A percentile compares a stretch with the other conserved stretches of the same genome.
phyloP scores from a whole-genome alignment of 2,329 filamentous ascomycete genomes.

The Lachnellula cervina region DNA sequence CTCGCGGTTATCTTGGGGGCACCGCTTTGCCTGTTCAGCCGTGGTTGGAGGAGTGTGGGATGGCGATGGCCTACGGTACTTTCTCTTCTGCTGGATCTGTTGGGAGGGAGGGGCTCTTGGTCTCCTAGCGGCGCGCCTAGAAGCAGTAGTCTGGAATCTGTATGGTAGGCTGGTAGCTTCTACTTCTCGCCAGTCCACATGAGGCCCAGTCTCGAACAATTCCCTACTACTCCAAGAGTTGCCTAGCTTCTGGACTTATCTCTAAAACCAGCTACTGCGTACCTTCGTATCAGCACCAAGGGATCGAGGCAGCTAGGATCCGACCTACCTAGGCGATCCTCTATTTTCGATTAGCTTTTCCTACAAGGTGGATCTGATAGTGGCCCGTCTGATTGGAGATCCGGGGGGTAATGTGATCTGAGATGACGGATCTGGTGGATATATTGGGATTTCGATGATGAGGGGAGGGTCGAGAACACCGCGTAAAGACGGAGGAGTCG shows the following conservation, averaged over 20 bases:
- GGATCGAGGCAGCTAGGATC: slow-evolving; percentile 5
- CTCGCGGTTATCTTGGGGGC: no score
- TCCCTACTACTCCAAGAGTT: not conserved
- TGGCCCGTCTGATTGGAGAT: not conserved
- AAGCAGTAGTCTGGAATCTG: not conserved
- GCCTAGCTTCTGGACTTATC: no score
- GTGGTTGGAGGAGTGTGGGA: not conserved
- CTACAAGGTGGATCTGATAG: not conserved
- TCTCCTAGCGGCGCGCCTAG: not conserved
- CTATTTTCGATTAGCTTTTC: not conserved
- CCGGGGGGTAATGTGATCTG: not conserved
- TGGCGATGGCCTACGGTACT: not conserved
- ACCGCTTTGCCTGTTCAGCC: not conserved
- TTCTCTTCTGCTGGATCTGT: not conserved
- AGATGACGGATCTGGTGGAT: slow-evolving; percentile 1
- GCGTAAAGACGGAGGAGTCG: not conserved
- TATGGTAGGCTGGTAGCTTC: not conserved
- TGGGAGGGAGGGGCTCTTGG: not conserved
- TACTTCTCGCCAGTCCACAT: not conserved
- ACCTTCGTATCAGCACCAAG: not conserved
- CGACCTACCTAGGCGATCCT: not conserved
- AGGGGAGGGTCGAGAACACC: slow-evolving; percentile 15
- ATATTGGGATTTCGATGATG: slow-evolving; percentile 11
- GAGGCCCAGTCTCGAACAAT: not conserved
- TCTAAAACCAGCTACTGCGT: not conserved